These are phyloP conservation scores for Stenocarpella maydis DNA, from an alignment of 2,329 filamentous ascomycete species.

Conservation along the genomic window DNA sequence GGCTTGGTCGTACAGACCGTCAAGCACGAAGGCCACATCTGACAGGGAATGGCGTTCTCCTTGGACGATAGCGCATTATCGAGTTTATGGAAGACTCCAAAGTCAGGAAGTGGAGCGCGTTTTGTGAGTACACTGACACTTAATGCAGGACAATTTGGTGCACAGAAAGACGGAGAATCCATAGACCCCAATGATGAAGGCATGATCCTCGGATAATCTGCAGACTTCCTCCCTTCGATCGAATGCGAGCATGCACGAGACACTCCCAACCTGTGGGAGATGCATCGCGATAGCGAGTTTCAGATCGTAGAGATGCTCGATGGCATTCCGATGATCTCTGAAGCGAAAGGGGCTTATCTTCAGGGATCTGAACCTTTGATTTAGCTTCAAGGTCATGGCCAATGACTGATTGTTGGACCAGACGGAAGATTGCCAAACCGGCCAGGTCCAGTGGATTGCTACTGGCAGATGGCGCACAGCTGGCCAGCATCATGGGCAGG, in stretches of 20 bases:
- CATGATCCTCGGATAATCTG: neutral
- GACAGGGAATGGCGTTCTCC: neutral
- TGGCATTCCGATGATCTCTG: neutral
- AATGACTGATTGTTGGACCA: neutral
- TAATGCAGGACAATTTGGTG: neutral
- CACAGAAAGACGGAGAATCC: neutral
- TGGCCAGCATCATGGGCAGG: neutral
- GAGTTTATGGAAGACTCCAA: neutral
- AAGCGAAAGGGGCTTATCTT: neutral
- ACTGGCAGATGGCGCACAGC: neutral
- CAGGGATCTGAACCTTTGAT: neutral
- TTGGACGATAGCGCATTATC: neutral
- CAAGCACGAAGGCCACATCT: neutral
- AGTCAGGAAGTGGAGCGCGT: neutral
- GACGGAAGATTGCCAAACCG: neutral
- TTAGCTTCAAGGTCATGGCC: neutral
- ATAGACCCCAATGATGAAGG: neutral
- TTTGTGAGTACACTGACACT: neutral
- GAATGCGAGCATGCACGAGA: neutral
- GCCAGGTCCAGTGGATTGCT: too few relatives aligned
- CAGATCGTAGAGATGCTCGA: slow-evolving; percentile 1
- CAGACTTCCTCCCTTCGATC: neutral
- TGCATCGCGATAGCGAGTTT: neutral
- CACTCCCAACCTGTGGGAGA: neutral
- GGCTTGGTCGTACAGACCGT: slow-evolving; percentile 6